A percentile compares a stretch with the other conserved stretches of the same genome.
These are phyloP conservation scores for Candida freyschussii DNA, from an alignment of 1,139 yeast genomes.

Conservation along the genomic window DNA sequence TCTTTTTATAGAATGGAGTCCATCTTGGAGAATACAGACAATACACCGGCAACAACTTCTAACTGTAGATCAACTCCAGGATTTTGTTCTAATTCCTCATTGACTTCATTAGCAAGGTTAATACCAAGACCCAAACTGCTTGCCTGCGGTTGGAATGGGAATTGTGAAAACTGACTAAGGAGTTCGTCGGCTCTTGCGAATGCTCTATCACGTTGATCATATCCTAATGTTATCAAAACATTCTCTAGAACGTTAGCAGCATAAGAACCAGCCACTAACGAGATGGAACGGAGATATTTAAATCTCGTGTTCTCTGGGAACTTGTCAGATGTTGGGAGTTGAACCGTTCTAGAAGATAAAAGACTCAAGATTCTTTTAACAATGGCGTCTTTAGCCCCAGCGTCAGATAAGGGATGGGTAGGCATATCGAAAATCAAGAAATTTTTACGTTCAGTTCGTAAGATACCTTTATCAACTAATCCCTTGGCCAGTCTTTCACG, in stretches of 20 bases:
- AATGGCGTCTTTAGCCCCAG: slow-evolving; percentile 73
- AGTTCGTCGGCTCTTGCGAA: slow-evolving; percentile 91
- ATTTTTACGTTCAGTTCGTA: slow-evolving; percentile 92
- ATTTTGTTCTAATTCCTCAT: slow-evolving; percentile 53
- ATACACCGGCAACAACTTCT: slow-evolving; percentile 89
- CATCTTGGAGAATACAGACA: slow-evolving; percentile 44
- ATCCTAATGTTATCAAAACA: slow-evolving; percentile 70
- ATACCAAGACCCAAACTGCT: slow-evolving; percentile 70
- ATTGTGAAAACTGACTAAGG: slow-evolving; percentile 74
- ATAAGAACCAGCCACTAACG: slow-evolving; percentile 83
- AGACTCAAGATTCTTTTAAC: slow-evolving; percentile 67
- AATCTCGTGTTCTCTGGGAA: slow-evolving; percentile 70
- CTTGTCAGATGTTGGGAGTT: slow-evolving; percentile 43
- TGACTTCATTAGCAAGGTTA: slow-evolving; percentile 66
- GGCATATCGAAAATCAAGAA: slow-evolving; percentile 97
- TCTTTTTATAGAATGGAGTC: slow-evolving; percentile 37
- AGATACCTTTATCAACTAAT: slow-evolving; percentile 93
- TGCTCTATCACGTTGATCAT: slow-evolving; percentile 90
- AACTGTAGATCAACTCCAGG: slow-evolving; percentile 65
- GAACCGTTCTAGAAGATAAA: slow-evolving; percentile 64
- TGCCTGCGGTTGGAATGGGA: slow-evolving; percentile 62
- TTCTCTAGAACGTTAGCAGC: slow-evolving; percentile 97
- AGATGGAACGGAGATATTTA: slow-evolving; percentile 69
- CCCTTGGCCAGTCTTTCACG: slow-evolving; percentile 96
- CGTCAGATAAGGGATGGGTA: slow-evolving; percentile 92